Conservation (phyloP, 1,284 basidiomycete species). For the Puccinia triticina region DNA sequence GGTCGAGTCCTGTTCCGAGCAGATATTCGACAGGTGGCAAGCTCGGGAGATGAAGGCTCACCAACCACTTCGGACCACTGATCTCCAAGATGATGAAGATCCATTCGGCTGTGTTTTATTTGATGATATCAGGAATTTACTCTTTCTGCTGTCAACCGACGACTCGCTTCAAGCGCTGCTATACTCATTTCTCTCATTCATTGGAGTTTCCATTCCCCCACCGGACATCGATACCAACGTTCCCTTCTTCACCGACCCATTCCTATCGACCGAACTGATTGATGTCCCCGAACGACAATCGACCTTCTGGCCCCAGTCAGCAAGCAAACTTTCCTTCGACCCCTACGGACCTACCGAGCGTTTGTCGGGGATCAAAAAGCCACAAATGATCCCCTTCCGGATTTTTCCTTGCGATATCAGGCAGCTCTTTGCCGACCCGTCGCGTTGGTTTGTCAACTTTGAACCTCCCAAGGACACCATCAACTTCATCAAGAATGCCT, state of each 20-base stretch:
- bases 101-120: slow-evolving; percentile 80
- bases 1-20: slow-evolving; percentile 67
- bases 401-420: slow-evolving; percentile 55
- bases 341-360: slow-evolving; percentile 62
- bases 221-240: slow-evolving; percentile 61
- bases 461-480: slow-evolving; percentile 53
- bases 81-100: slow-evolving; percentile 66
- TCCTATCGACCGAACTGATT: slow-evolving; percentile 58
- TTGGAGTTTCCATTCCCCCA: slow-evolving; percentile 68
- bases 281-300: slow-evolving; percentile 53
- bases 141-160: slow-evolving; percentile 67
- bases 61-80: slow-evolving; percentile 68
- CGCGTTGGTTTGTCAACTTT: slow-evolving; percentile 61
- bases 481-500: slow-evolving; percentile 56
- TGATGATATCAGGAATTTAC: slow-evolving; percentile 72
- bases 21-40: slow-evolving; percentile 71
- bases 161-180: slow-evolving; percentile 70
- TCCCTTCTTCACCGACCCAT: slow-evolving; percentile 60
- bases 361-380: slow-evolving; percentile 52
- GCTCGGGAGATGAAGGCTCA: slow-evolving; percentile 63
- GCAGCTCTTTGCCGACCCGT: slow-evolving; percentile 52
- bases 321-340: slow-evolving; percentile 55
- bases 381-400: slow-evolving; percentile 55
- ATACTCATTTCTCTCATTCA: slow-evolving; percentile 73
- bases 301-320: slow-evolving; percentile 55